Conservation (phyloP, 345 rosid genomes). For the Pistacia vera region DNA sequence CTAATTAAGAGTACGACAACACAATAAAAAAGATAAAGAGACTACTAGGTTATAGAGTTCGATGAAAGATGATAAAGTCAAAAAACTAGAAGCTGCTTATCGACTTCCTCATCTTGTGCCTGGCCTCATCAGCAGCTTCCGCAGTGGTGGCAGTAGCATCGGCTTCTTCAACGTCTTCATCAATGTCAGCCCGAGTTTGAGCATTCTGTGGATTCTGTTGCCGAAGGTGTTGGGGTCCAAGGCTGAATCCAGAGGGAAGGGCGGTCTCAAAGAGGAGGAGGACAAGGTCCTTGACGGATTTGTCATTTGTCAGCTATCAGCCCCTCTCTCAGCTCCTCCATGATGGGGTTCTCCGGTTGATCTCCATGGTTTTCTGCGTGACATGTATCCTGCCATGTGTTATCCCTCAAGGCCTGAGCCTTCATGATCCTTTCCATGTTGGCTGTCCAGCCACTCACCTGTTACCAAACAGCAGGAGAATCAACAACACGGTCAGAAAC, state of each 20-base stretch:
- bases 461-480: conserved; percentile 88
- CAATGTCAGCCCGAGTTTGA: conserved; percentile 81
- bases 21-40: not conserved
- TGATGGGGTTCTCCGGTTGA: conserved; percentile 83
- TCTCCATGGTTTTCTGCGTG: conserved; percentile 87
- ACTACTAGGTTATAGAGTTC: no score
- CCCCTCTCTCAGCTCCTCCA: conserved; percentile 92
- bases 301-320: conserved; percentile 80
- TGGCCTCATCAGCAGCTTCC: conserved; percentile 63
- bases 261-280: conserved; percentile 80
- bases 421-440: conserved; percentile 96
- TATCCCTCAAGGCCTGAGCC: conserved; percentile 87
- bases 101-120: conserved; percentile 96
- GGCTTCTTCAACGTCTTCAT: conserved; percentile 66
- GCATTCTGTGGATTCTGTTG: conserved; percentile 86
- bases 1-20: not conserved
- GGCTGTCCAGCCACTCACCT: conserved; percentile 82
- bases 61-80: no score
- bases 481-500: conserved; percentile 88
- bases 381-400: conserved; percentile 90
- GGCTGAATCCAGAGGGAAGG: conserved; percentile 86
- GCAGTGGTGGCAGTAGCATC: conserved; percentile 85
- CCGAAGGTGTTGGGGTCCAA: conserved; percentile 92
- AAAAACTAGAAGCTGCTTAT: conserved; percentile 30
- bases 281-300: conserved; percentile 87